These are phyloP conservation scores for Torulaspora franciscae DNA, from an alignment of 805 yeast genomes.

Conservation along the genomic window DNA sequence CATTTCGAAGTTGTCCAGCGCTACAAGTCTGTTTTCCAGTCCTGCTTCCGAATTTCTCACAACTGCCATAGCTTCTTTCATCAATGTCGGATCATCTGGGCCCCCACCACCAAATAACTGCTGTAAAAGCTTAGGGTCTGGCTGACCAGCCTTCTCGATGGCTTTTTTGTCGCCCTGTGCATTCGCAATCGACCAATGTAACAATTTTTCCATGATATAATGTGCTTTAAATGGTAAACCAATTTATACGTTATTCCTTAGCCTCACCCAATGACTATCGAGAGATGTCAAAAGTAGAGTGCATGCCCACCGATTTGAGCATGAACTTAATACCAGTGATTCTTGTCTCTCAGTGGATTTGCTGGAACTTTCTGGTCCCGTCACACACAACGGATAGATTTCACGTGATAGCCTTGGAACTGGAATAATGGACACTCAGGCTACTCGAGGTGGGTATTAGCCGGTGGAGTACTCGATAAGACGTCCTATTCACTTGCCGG, in stretches of 20 bases:
- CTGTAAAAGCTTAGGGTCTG: slow-evolving; percentile 74
- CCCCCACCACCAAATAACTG: slow-evolving; percentile 69
- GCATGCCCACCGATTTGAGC: neutral
- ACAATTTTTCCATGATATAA: slow-evolving; percentile 69
- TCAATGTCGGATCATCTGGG: slow-evolving; percentile 82
- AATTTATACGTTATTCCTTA: no score
- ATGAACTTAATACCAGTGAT: neutral
- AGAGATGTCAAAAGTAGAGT: neutral
- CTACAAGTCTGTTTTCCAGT: slow-evolving; percentile 60
- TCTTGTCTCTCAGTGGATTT: neutral
- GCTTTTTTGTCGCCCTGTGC: slow-evolving; percentile 70
- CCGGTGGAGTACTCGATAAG: neutral
- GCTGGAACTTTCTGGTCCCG: slow-evolving; percentile 11
- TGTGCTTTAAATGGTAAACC: neutral
- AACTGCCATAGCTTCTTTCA: slow-evolving; percentile 70
- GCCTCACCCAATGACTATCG: no score
- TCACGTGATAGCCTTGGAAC: neutral
- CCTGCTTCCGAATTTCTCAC: slow-evolving; percentile 54
- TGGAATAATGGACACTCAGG: neutral
- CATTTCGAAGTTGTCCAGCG: slow-evolving; percentile 91
- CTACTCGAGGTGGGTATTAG: neutral
- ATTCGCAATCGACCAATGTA: slow-evolving; percentile 88
- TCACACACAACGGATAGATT: neutral
- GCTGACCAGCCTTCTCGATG: slow-evolving; percentile 54
- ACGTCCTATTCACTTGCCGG: neutral